Evolutionary conservation across 2,329 filamentous ascomycete genomes (phyloP), one percentile per base, ranked within the genome.

Genomic region (Colletotrichum cuscutae): DNA sequence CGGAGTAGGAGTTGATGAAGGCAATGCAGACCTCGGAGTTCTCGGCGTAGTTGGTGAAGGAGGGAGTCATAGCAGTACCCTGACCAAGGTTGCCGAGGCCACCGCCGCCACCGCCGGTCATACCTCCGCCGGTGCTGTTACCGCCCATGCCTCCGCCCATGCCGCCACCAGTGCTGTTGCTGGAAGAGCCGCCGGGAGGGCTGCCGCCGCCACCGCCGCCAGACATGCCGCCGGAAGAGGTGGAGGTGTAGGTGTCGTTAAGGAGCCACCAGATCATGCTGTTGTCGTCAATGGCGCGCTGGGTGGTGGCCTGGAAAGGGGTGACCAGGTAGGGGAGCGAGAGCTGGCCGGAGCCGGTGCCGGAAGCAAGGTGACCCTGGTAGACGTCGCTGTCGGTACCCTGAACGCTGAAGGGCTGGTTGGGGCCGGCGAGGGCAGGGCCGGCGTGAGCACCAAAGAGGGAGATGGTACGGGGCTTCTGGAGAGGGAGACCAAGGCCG

Each of bases 401-500:
- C n/a, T 66, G 61, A 5, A 70, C 68, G 37, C 61, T 66, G 54
- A 70, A 70, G 0, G 61, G 42, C 62, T 70, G 68, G 19, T 70
- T 70, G 1, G 68, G 68, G 0, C 68, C 68, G 30, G 61, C 68
- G 3, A 70, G 53, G 19, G 68, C 63, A 7, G 68, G 58, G 1
- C 65, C 65, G 58, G 68, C 68, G 49, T 67, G 65, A 4, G 63
- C 26, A 7, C 68, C 68, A 9, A 71, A 71, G 57, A 71, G 63
- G 9, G 68, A 68, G 49, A 71, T 68, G 35, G 65, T 67, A 15
- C 68, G 68, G 15, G 68, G 68, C 87, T 86, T 86, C 68, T 86
- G 88, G 2, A 93, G 81, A 1, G 93, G 93, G 1, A 95, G 84
- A 0, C 91, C 79, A 11, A 54, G 53, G 2, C 62, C 54, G 9